phyloP scores from a whole-genome alignment of 2,329 filamentous ascomycete species.

The Alternaria gaisen region DNA sequence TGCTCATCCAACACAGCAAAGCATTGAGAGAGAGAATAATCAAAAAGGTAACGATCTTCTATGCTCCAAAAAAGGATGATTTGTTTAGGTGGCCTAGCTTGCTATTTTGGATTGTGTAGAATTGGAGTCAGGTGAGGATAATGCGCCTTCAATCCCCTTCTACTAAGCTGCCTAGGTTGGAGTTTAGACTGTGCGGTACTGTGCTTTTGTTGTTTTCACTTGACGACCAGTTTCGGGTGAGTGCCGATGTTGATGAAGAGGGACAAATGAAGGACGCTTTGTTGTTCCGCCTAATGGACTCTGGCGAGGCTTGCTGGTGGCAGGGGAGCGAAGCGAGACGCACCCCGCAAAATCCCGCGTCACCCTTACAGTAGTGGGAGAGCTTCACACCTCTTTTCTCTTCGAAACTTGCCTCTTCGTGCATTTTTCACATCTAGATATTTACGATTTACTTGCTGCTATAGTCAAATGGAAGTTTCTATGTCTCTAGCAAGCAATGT shows the following conservation, averaged over 20 bases:
- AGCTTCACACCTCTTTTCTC: background rate
- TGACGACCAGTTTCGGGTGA: background rate
- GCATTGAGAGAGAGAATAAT: constrained; percentile 4
- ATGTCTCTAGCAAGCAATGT: background rate
- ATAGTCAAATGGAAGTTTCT: background rate
- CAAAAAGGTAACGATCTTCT: constrained; percentile 15
- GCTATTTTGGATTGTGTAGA: constrained; percentile 12
- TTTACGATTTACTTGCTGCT: background rate
- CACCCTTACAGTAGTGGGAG: background rate
- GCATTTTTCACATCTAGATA: rapidly evolving
- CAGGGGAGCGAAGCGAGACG: background rate
- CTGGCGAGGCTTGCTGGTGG: background rate
- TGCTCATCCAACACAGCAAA: constrained; percentile 15
- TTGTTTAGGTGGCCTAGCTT: constrained; percentile 9
- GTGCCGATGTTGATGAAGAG: background rate
- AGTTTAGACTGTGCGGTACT: background rate
- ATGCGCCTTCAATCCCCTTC: background rate
- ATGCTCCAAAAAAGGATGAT: background rate
- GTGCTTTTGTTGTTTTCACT: background rate
- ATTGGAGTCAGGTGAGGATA: too few species aligned
- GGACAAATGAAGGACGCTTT: background rate
- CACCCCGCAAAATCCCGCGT: background rate
- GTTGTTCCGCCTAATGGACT: background rate
- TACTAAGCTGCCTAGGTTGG: background rate
- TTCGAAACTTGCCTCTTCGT: background rate